A percentile compares a stretch with the other conserved stretches of the same genome.
These are phyloP conservation scores for Rutstroemia sp. DNA, from an alignment of 2,329 filamentous ascomycete species.

Conservation along the genomic window DNA sequence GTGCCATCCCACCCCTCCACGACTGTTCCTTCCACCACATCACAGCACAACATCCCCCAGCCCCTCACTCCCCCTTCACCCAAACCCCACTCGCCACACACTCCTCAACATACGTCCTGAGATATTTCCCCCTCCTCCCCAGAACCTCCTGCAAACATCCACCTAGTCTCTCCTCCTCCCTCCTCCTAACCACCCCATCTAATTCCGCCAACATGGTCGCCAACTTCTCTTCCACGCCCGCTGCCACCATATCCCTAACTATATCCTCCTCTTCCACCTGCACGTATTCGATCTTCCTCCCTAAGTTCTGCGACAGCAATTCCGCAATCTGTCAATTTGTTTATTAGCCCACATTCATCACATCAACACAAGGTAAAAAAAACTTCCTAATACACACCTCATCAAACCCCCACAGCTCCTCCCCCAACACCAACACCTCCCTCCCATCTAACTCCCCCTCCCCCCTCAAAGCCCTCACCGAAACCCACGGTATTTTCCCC, in stretches of 20 bases:
- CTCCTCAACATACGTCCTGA: not conserved
- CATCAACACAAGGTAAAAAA: conserved; percentile 7
- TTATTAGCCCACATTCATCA: not conserved
- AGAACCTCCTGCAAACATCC: not conserved
- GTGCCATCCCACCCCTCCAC: no score
- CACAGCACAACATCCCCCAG: not conserved
- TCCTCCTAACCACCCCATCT: not conserved
- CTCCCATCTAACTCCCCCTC: not conserved
- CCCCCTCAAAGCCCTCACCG: not conserved
- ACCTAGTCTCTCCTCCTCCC: not conserved
- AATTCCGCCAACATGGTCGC: not conserved
- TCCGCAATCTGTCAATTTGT: not conserved
- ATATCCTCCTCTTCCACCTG: not conserved
- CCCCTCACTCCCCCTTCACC: not conserved
- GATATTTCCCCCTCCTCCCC: not conserved
- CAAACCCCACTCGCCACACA: not conserved
- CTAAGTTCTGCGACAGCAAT: not conserved
- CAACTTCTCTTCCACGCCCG: not conserved
- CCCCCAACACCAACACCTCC: not conserved
- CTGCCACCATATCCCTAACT: not conserved
- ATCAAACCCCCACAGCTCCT: not conserved
- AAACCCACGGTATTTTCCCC: not conserved
- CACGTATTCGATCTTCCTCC: not conserved
- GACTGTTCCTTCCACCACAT: not conserved
- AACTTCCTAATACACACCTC: not conserved